Base-by-base conservation (phyloP, 805 yeast genomes). In the Yarrowia sp. region DNA sequence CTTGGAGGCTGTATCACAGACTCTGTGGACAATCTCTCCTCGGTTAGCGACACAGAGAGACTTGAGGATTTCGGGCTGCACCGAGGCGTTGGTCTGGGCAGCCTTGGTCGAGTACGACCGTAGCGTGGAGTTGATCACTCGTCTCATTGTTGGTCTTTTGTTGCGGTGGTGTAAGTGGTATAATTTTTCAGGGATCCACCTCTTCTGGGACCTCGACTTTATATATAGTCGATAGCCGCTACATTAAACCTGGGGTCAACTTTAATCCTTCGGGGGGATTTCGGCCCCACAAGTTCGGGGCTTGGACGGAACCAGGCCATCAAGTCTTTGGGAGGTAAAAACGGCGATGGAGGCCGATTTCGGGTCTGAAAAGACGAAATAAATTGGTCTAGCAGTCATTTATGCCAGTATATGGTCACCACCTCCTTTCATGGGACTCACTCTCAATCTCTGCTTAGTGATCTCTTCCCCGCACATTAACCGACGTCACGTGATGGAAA, bases 31-130 rank as follows among this genome's bases (percentile, higher is more conserved):
- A 68, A 84, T 84, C 73, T 84, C 87, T 67, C 87, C 87, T 72
- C 87, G 78, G 76, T 84, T 84, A 46, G 87, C 86, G 46, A 84
- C 84, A 79, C 44, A 85, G 80, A 72, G 69, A 30, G 73, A 72
- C 75, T 71, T 70, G 44, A 52, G 65, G 44, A 49, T 53, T n/a
- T 52, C 68, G 61, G 67, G 66, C 46, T 55, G 63, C 40, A 12
- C 42, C 38, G 36, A 34, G 49, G 30, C 8, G 55, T 19, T 46
- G 19, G 63, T 19, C n/a, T 15, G 20, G 40, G 64, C 64, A 24
- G 64, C 40, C 64, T 58, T 58, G 39, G 64, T 58, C 38, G 64
- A 58, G 50, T 58, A 58, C 24, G 64, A 58, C 50, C 64, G 49
- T 43, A 58, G 50, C 49, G 64, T 58, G 64, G 64, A 58, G 64